Evolutionary conservation across 1,284 basidiomycete species (phyloP), one percentile per base, ranked within the genome.

Genomic region (Pseudozyma hubeiensis): DNA sequence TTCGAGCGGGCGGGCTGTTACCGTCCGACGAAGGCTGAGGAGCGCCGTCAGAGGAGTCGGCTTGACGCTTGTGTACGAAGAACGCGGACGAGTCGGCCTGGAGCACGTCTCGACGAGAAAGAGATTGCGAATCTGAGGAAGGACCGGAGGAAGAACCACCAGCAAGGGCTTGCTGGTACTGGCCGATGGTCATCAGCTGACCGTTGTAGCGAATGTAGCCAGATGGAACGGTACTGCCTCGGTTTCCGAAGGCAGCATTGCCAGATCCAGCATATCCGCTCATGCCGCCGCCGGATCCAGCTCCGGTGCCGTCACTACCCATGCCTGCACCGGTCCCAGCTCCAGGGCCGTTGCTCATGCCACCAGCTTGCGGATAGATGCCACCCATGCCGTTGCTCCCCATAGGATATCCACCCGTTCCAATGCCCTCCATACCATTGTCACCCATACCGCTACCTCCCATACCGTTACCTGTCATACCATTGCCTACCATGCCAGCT

Each of bases 141-240:
- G 45, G 7, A 14, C 17, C n/a, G 14, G 48, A 41, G 37, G 48
- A 33, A 24, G 37, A 13, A 16, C 34, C 24, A 24, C 35, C 37
- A 35, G 35, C 49, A 24, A 69, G 19, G 1, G 62, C 53, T 40
- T 54, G 62, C 35, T 64, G 45, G 39, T 65, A 71, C 45, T 71
- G 63, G 6, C 47, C 48, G 35, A 64, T 49, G 24, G 68, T 61
- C 43, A 71, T 53, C 11, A 71, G 54, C 31, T 57, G 68, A 10
- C 68, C 68, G 30, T 62, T 40, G 49, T 71, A 71, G 37, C 48
- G 57, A 43, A 71, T 60, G 53, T 58, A 58, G 41, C 68, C 68
- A 30, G 61, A 2, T 17, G 67, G 52, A 30, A 49, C 37, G 10
- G 30, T 14, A 43, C 24, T 52, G 33, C 16, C 39, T 53, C 5